Conservation (phyloP, 306 rosid genomes). For the Gynostemma pentaphyllum region DNA sequence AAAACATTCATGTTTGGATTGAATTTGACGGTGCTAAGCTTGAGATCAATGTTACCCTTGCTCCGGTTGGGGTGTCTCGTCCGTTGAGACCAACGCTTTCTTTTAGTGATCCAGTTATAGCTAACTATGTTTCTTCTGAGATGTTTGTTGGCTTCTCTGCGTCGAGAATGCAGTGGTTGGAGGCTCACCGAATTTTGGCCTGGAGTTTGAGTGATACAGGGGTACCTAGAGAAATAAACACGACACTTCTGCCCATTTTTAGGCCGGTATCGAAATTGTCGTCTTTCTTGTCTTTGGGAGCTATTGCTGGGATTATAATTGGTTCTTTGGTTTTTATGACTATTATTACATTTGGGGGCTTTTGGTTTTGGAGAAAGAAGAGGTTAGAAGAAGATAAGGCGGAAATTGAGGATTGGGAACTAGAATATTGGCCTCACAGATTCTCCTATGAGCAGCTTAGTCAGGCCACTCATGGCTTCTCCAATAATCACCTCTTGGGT, state of each 20-base stretch:
- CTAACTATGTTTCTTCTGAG: conserved; percentile 46
- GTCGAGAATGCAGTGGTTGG: conserved; percentile 60
- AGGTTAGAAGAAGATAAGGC: conserved; percentile 39
- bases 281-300: conserved; percentile 32
- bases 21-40: conserved; percentile 45
- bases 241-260: conserved; percentile 46
- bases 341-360: conserved; percentile 15
- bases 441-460: conserved; percentile 57
- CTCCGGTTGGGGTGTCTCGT: conserved; percentile 43
- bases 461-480: conserved; percentile 43
- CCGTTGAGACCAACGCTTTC: conserved; percentile 48
- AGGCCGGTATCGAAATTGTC: conserved; percentile 14
- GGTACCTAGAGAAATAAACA: conserved; percentile 41
- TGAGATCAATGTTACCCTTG: conserved; percentile 50
- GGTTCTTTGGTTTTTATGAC: conserved; percentile 31
- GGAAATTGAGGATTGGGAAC: conserved; percentile 85
- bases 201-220: conserved; percentile 87
- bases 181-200: conserved; percentile 62
- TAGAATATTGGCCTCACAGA: conserved; percentile 85
- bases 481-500: conserved; percentile 40
- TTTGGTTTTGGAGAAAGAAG: conserved; percentile 38
- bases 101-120: conserved; percentile 26
- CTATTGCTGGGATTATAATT: conserved; percentile 39
- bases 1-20: conserved; percentile 68
- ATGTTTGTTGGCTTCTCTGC: conserved; percentile 95